Evolutionary conservation across 352 stramenopile species (phyloP).

Genomic region (Phytopythium helicoides): DNA sequence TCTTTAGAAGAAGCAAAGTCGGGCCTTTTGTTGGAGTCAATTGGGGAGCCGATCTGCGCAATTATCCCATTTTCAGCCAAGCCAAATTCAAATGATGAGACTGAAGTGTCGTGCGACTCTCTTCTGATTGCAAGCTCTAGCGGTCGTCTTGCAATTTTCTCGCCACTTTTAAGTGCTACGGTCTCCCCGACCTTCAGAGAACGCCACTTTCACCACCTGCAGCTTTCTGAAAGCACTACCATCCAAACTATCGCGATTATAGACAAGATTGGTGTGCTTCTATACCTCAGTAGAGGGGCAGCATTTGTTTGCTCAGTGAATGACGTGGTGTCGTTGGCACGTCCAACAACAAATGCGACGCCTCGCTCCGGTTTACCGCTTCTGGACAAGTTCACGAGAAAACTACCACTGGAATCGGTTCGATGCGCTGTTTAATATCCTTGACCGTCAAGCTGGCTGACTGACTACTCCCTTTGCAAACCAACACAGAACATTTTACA

Average conservation of each 20-base stretch:
- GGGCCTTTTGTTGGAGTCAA: conserved; percentile 12
- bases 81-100: neutral
- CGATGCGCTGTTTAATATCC: neutral
- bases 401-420: conserved; percentile 32
- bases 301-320: conserved; percentile 18
- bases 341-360: neutral
- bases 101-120: conserved; percentile 7
- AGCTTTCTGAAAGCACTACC: neutral
- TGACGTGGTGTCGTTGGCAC: conserved; percentile 2
- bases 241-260: conserved; percentile 30
- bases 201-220: neutral
- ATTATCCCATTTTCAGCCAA: conserved; percentile 21
- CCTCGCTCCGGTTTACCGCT: neutral
- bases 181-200: too few relatives aligned
- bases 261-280: conserved; percentile 17
- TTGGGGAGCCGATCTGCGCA: conserved; percentile 31
- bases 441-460: neutral
- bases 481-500: conserved; percentile 24
- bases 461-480: neutral
- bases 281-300: conserved; percentile 30
- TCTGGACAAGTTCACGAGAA: conserved; percentile 1
- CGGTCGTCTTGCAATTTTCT: conserved; percentile 11
- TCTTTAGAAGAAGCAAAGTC: conserved; percentile 10
- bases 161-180: neutral
- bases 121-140: conserved; percentile 20